Base-by-base conservation (phyloP, 192 early-diverging fungal species). In the Pilobolus umbonatus region DNA sequence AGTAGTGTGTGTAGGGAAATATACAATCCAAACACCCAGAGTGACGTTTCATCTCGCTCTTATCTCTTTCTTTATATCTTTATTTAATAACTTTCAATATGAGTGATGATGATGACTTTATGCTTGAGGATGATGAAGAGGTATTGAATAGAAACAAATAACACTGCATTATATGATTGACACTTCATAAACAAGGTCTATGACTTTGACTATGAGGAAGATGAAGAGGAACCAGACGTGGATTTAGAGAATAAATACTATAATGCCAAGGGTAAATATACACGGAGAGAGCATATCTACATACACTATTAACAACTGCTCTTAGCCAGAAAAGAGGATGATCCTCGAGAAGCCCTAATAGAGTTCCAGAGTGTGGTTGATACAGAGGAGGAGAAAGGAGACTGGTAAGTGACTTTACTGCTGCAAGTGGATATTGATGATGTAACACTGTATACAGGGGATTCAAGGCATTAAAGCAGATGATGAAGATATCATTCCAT, bases 181-280 rank as follows among this genome's bases (percentile, higher is more conserved):
- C 11, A 17, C 9, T 35, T 49, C 21, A 57, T 72, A 24, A 75
- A 85, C 25, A 85, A 91, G 72, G 88, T 92, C 21, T 93, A 89
- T 52, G 91, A 92, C 65, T 94, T 91, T 69, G 89, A 94, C 72
- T 91, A 93, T 74, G 86, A 87, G 60, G 81, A 82, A 36, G 86
- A 89, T 39, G 88, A 91, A 40, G 89, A 91, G 50, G 89, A 91
- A 58, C 83, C 84, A 4, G 85, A 89, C 61, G 86, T 89, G 11
- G 86, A 85, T 51, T 63, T 95, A 30, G 92, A 95, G 62, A 93
- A 95, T 67, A 87, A 82, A 55, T 95, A 95, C 69, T 93, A 95
- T 67, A 86, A 80, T 51, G 92, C 92, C 40, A 95, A 95, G 77
- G 88, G 90, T 78, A 31, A 8, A 24, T 24, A 17, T 14, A 28